Conservation (phyloP, 257 asterid genomes). For the Lantana camara region DNA sequence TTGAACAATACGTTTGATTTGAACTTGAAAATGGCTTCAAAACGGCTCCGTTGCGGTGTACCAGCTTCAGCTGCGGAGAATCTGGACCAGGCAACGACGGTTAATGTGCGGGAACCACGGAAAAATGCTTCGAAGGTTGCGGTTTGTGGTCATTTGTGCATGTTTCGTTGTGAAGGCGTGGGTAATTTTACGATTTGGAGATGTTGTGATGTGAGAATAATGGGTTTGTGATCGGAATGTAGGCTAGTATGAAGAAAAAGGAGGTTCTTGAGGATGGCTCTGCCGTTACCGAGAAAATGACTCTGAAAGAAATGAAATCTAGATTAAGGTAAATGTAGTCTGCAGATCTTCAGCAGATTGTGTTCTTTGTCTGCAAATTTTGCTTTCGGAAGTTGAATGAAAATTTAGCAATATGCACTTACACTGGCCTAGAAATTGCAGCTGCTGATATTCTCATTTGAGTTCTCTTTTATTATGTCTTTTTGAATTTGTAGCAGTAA, state of each 20-base stretch:
- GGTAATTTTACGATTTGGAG: slow-evolving; percentile 7
- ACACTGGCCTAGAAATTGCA: too few species aligned
- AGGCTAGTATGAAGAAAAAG: slow-evolving; percentile 37
- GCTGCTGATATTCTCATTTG: slow-evolving; percentile 16
- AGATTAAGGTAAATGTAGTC: slow-evolving; percentile 52
- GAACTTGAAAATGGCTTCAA: slow-evolving; percentile 54
- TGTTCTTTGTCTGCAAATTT: slow-evolving; percentile 4
- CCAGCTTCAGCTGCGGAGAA: slow-evolving; percentile 34
- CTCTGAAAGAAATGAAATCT: slow-evolving; percentile 66
- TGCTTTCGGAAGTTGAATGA: slow-evolving; percentile 4
- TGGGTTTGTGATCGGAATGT: slow-evolving; percentile 25
- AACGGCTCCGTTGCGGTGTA: slow-evolving; percentile 36
- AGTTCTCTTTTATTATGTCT: background rate
- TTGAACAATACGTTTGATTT: slow-evolving; percentile 23
- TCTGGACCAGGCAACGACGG: slow-evolving; percentile 24
- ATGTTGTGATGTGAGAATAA: background rate
- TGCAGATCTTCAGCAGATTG: background rate
- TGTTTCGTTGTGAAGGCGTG: background rate
- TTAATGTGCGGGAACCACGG: slow-evolving; percentile 22
- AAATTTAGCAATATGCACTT: background rate
- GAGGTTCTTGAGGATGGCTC: slow-evolving; percentile 47
- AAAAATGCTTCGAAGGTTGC: slow-evolving; percentile 36
- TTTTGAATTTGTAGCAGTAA: slow-evolving; percentile 42
- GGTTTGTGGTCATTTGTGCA: background rate
- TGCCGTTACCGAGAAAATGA: slow-evolving; percentile 56